Percentiles rank a stretch among this genome's conserved stretches.
Conservation (phyloP, 495 filamentous ascomycete species). For the Penicillium pulvis region DNA sequence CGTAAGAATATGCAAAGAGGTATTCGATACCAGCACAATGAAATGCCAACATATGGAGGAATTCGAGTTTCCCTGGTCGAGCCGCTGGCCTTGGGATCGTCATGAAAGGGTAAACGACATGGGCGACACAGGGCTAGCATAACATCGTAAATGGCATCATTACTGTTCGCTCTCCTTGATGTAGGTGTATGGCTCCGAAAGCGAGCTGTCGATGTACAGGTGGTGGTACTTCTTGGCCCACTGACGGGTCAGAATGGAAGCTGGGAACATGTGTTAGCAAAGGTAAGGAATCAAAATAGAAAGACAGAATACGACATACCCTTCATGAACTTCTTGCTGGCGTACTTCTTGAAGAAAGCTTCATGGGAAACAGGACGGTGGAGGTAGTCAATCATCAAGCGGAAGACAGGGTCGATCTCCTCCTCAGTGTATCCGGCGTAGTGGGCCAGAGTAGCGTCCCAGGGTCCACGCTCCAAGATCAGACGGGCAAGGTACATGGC, state of each 20-base stretch:
- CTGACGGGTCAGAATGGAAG: conserved; percentile 84
- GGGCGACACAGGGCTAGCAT: conserved; percentile 30
- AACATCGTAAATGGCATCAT: conserved; percentile 33
- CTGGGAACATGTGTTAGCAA: conserved; percentile 46
- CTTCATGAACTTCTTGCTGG: conserved; percentile 97
- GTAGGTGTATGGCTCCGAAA: conserved; percentile 40
- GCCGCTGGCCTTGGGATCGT: conserved; percentile 31
- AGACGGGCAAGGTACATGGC: conserved; percentile 93
- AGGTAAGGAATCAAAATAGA: not conserved
- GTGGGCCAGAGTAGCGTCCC: conserved; percentile 89
- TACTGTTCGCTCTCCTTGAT: conserved; percentile 43
- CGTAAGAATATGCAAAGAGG: conserved; percentile 51
- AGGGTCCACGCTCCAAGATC: conserved; percentile 84
- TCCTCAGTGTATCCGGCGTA: conserved; percentile 93
- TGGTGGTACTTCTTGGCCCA: conserved; percentile 81
- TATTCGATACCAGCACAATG: conserved; percentile 45
- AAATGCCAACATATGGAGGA: conserved; percentile 50
- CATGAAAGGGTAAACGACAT: conserved; percentile 28
- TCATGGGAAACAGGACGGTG: conserved; percentile 85
- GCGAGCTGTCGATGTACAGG: conserved; percentile 45
- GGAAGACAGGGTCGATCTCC: conserved; percentile 89
- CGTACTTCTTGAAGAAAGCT: conserved; percentile 99
- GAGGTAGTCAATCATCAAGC: conserved; percentile 94
- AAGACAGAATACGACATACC: conserved; percentile 54
- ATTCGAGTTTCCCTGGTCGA: conserved; percentile 33